Conservation (phyloP, 2,329 filamentous ascomycete species). For the Juglanconis sp. region DNA sequence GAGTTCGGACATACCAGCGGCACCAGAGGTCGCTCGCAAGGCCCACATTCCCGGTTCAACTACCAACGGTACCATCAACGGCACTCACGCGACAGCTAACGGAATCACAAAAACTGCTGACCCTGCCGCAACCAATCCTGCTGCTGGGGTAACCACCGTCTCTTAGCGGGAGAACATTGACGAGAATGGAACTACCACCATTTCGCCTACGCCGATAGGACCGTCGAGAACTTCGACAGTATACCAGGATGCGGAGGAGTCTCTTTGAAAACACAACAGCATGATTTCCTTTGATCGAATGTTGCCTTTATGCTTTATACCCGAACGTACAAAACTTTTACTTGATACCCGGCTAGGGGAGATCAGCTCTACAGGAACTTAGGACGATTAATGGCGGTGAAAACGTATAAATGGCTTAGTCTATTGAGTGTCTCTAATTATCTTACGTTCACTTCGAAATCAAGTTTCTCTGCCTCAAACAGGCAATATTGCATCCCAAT, state of each 20-base stretch:
- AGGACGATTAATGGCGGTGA: background rate
- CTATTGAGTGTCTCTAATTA: background rate
- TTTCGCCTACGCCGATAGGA: background rate
- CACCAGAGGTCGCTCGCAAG: conserved; percentile 50
- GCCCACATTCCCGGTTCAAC: conserved; percentile 25
- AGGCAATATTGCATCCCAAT: too few species aligned
- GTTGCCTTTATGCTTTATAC: conserved; percentile 12
- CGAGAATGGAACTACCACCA: background rate
- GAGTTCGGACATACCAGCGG: conserved; percentile 67
- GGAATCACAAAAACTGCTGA: conserved; percentile 14
- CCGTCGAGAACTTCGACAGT: conserved; percentile 5
- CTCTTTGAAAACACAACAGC: background rate
- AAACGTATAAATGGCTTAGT: background rate
- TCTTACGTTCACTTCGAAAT: background rate
- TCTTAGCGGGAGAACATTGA: background rate
- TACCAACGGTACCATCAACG: conserved; percentile 21
- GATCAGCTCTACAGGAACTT: background rate
- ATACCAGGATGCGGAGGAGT: conserved; percentile 7
- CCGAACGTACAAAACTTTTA: conserved; percentile 5
- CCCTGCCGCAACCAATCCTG: background rate
- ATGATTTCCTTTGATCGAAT: conserved; percentile 5
- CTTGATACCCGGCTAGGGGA: conserved; percentile 15
- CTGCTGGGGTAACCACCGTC: conserved; percentile 1
- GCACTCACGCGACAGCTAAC: conserved; percentile 7
- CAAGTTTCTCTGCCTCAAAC: too few species aligned